Conservation (phyloP, 148 eudicot genomes). For the Camellia lanceoleosa region DNA sequence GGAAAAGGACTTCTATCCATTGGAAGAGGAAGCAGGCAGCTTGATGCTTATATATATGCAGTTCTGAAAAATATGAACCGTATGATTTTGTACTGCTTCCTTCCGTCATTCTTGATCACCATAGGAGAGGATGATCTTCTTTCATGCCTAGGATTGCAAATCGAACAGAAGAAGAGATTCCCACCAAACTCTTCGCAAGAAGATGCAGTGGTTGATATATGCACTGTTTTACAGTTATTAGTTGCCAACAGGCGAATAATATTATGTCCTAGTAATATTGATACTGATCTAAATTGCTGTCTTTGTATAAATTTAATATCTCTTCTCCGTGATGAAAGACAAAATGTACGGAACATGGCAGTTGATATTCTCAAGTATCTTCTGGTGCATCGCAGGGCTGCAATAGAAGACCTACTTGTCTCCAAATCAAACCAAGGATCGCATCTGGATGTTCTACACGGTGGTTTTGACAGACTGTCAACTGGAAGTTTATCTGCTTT, state of each 20-base stretch:
- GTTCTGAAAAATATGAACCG: constrained; percentile 87
- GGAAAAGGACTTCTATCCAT: constrained; percentile 80
- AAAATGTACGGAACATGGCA: constrained; percentile 56
- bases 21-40: constrained; percentile 89
- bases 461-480: constrained; percentile 90
- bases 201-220: constrained; percentile 65
- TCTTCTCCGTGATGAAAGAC: constrained; percentile 74
- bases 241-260: constrained; percentile 83
- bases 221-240: constrained; percentile 82
- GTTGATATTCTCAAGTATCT: constrained; percentile 86
- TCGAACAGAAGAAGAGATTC: constrained; percentile 42
- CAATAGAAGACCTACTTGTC: constrained; percentile 87
- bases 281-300: constrained; percentile 81
- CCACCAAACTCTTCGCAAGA: constrained; percentile 33
- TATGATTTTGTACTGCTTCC: constrained; percentile 79
- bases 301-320: constrained; percentile 87
- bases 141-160: constrained; percentile 57
- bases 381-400: constrained; percentile 82
- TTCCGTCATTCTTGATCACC: constrained; percentile 73
- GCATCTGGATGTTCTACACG: constrained; percentile 76
- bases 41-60: constrained; percentile 78
- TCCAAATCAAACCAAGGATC: constrained; percentile 74
- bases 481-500: constrained; percentile 70
- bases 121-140: constrained; percentile 84
- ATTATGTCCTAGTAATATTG: constrained; percentile 91